A percentile compares a stretch with the other conserved stretches of the same genome.
Conservation (phyloP, 2,329 filamentous ascomycete species). For the Aschersonia sp. region DNA sequence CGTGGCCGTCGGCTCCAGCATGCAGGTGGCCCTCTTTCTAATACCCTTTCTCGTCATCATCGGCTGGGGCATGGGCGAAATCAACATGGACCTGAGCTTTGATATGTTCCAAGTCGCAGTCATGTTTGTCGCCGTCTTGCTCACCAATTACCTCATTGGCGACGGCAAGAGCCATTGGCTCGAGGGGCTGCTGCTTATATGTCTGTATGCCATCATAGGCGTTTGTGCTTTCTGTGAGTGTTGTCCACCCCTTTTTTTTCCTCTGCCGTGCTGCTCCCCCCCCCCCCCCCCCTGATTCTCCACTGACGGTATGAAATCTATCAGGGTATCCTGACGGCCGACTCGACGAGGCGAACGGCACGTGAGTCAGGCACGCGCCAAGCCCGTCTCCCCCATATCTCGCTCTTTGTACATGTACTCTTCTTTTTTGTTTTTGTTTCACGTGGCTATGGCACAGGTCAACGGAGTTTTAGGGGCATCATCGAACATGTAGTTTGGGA, state of each 20-base stretch:
- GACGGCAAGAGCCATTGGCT: conserved; percentile 76
- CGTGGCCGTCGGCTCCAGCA: conserved; percentile 65
- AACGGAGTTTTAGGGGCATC: too few species aligned
- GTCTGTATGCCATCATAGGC: conserved; percentile 68
- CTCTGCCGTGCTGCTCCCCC: neutral
- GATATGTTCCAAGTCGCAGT: conserved; percentile 81
- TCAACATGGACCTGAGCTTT: conserved; percentile 70
- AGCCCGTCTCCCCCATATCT: too few species aligned
- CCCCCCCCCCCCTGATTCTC: neutral
- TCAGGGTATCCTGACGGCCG: conserved; percentile 4
- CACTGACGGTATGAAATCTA: neutral
- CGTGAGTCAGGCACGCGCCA: neutral
- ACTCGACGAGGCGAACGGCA: conserved; percentile 3
- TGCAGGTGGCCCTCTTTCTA: conserved; percentile 68
- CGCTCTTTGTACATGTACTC: neutral
- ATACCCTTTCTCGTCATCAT: conserved; percentile 65
- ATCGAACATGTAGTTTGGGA: too few species aligned
- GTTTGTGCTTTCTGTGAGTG: conserved; percentile 47
- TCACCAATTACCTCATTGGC: conserved; percentile 75
- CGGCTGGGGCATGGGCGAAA: conserved; percentile 58
- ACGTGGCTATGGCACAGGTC: too few species aligned
- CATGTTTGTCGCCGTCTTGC: conserved; percentile 67
- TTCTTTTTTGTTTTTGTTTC: neutral
- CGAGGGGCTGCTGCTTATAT: conserved; percentile 62
- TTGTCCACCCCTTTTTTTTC: neutral